These are phyloP conservation scores for Naganishia kalamii DNA, from an alignment of 768 basidiomycete species.

Conservation along the genomic window DNA sequence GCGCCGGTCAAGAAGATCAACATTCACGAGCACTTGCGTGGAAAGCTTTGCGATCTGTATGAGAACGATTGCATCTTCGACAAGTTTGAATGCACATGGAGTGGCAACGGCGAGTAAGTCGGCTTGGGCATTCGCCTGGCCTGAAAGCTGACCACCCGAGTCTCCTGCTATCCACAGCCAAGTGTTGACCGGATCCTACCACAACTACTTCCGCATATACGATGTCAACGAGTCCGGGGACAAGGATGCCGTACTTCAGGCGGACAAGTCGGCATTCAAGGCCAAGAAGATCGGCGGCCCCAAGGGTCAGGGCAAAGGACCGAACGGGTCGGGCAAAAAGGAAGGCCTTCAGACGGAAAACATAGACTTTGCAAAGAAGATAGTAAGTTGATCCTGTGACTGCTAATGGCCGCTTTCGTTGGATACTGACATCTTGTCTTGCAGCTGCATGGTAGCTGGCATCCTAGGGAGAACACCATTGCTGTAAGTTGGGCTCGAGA, in stretches of 20 bases:
- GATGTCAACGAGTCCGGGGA: conserved; percentile 60
- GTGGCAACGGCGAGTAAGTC: conserved; percentile 79
- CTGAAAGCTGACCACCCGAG: conserved; percentile 1
- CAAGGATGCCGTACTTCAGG: conserved; percentile 88
- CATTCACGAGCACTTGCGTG: conserved; percentile 94
- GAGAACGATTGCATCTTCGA: conserved; percentile 99
- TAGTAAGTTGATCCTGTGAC: conserved; percentile 27
- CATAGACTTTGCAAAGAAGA: conserved; percentile 59
- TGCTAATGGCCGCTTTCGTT: conserved; percentile 34
- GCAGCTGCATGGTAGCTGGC: conserved; percentile 59
- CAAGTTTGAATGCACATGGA: conserved; percentile 98
- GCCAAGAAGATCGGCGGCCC: conserved; percentile 93
- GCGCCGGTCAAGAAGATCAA: conserved; percentile 94
- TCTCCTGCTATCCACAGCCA: conserved; percentile 54
- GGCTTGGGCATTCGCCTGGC: background rate
- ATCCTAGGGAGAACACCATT: conserved; percentile 96
- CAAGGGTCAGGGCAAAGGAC: conserved; percentile 52
- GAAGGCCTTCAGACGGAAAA: conserved; percentile 70
- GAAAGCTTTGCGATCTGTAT: conserved; percentile 95
- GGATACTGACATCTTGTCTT: conserved; percentile 46
- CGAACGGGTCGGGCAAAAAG: conserved; percentile 67
- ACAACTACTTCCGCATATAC: conserved; percentile 99
- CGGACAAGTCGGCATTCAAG: conserved; percentile 98
- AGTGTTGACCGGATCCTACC: conserved; percentile 98
- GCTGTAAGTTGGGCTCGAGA: conserved; percentile 57